Percentiles rank a stretch among this genome's conserved stretches.
Evolutionary conservation across 495 filamentous ascomycete genomes (phyloP).

Genomic region (Lophiotrema nucula): DNA sequence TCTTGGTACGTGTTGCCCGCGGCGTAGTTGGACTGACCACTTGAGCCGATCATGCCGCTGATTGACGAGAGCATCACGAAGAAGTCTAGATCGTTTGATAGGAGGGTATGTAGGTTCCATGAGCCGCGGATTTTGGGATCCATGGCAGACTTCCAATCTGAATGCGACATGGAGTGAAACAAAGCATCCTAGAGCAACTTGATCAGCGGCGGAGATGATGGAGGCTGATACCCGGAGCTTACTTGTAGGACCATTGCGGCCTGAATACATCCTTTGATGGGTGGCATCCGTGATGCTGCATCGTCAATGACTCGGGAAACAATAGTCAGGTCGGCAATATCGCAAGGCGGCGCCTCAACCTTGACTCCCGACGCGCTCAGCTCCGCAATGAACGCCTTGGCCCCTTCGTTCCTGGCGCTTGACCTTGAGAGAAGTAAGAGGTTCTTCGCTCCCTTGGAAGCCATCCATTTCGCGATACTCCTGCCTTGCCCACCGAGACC

Average conservation of each 20-base stretch:
- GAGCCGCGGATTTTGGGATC: slow-evolving; percentile 7
- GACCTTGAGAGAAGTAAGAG: slow-evolving; percentile 27
- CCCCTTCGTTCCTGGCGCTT: not conserved
- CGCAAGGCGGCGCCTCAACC: not conserved
- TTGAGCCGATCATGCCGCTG: slow-evolving; percentile 15
- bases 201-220: too few relatives aligned
- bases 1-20: slow-evolving; percentile 28
- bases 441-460: slow-evolving; percentile 19
- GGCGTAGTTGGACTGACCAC: slow-evolving; percentile 25
- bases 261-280: slow-evolving; percentile 35
- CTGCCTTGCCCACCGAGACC: slow-evolving; percentile 30
- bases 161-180: slow-evolving; percentile 1
- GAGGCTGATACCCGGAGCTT: slow-evolving; percentile 24
- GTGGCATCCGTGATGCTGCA: slow-evolving; percentile 1
- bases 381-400: not conserved
- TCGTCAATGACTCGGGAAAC: not conserved
- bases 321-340: not conserved
- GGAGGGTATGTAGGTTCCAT: slow-evolving; percentile 9
- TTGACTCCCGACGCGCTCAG: not conserved
- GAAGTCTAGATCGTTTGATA: slow-evolving; percentile 20
- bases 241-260: slow-evolving; percentile 30
- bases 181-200: not conserved
- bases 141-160: slow-evolving; percentile 2
- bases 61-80: slow-evolving; percentile 26
- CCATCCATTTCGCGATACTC: slow-evolving; percentile 29